A percentile compares a stretch with the other conserved stretches of the same genome.
phyloP scores from a whole-genome alignment of 176 grass and related monocot genomes.

The Miscanthus lutarioriparius region DNA sequence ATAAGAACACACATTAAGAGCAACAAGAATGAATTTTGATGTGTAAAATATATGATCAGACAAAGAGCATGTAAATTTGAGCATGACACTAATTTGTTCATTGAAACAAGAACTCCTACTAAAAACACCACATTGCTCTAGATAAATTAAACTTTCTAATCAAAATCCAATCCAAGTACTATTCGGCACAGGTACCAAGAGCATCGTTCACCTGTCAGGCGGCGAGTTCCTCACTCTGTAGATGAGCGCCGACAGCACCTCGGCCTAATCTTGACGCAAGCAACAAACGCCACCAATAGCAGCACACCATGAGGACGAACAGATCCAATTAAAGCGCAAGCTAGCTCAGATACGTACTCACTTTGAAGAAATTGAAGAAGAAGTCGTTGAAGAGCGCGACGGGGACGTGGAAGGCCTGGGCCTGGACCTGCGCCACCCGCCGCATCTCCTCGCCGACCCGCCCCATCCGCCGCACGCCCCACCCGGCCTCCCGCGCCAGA shows the following conservation, averaged over 20 bases:
- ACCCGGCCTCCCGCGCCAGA: slow-evolving; percentile 58
- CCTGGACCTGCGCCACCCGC: slow-evolving; percentile 77
- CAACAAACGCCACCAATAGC: background rate
- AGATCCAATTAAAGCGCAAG: background rate
- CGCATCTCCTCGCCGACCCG: slow-evolving; percentile 78
- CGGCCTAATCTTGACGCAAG: slow-evolving; percentile 72
- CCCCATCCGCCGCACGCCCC: slow-evolving; percentile 71
- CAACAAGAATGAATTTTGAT: background rate
- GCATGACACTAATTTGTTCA: background rate
- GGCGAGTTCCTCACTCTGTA: slow-evolving; percentile 77
- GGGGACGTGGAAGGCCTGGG: slow-evolving; percentile 88
- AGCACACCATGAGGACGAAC: background rate
- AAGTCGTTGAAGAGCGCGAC: slow-evolving; percentile 67
- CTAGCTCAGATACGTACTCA: slow-evolving; percentile 25
- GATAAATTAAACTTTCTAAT: background rate
- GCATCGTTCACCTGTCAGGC: slow-evolving; percentile 57
- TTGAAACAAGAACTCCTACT: background rate
- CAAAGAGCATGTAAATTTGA: background rate
- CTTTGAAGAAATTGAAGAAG: slow-evolving; percentile 89
- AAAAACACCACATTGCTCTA: background rate
- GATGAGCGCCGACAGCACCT: slow-evolving; percentile 84
- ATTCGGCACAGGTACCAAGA: background rate
- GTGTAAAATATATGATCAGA: background rate
- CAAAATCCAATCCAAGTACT: background rate
- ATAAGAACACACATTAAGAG: background rate